Base-by-base conservation (phyloP, 1,139 yeast species). In the Lodderomyces theae region DNA sequence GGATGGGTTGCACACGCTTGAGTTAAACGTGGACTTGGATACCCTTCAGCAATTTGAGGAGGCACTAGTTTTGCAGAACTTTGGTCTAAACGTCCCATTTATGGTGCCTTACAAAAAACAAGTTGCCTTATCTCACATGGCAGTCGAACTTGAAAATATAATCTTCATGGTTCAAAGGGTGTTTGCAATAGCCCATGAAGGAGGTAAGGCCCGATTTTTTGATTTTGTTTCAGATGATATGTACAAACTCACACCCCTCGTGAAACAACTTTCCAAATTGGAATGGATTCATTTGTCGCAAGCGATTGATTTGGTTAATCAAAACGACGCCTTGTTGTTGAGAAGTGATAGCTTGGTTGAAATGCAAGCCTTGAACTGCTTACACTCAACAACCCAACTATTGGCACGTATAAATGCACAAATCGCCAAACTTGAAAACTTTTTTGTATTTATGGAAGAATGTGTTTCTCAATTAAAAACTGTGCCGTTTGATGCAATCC, bases 11-110 rank as follows among this genome's bases (percentile, higher is more conserved):
- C 42, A 47, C 17, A 57, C 55, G 13, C 24, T 74, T 1, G 36
- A 48, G 0, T 63, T 80, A 2, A 82, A 82, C 48, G 80, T 82
- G 53, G 79, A 83, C 51, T 63, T 63, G 5, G 58, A 68, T 2
- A 52, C 74, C 5, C 58, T 77, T 23, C 58, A 64, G 0, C 56
- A 77, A 4, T 73, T 73, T 54, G 72, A 77, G 38, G 86, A 83
- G 50, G 74, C 80, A 0, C 61, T 76, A 26, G 74, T 74, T 40
- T 59, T 88, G 34, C 58, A 66, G 3, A 66, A 71, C 49, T 60
- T 82, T 45, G 82, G 79, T 5, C 79, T 73, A 50, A 77, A 72
- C n/a, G 61, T 87, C 0, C 92, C 96, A 0, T 51, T 58, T 1
- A 47, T 51, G 17, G 33, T 64, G 60, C 47, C 72, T 59, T 43